phyloP scores from a whole-genome alignment of 2,329 filamentous ascomycete species.

The Cryphonectria japonica region DNA sequence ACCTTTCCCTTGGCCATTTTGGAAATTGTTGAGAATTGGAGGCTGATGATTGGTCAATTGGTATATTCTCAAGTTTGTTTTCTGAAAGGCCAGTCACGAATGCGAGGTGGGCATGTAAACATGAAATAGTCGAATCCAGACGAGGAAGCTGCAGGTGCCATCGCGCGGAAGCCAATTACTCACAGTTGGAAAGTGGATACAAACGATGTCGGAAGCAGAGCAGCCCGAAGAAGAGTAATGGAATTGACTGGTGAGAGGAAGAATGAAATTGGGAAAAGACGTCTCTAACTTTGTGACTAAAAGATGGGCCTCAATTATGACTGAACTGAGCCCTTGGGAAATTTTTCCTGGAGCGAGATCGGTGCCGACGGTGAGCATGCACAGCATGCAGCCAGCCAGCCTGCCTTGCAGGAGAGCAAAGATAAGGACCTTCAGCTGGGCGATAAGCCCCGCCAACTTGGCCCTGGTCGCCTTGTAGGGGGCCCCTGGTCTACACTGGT shows the following conservation, averaged over 20 bases:
- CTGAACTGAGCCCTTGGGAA: slow-evolving; percentile 2
- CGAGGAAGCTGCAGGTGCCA: neutral
- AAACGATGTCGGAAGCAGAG: slow-evolving; percentile 12
- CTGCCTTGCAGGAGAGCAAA: neutral
- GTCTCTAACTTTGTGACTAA: slow-evolving; percentile 3
- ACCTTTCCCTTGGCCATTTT: slow-evolving; percentile 30
- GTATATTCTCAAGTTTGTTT: neutral
- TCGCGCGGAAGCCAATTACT: slow-evolving; percentile 16
- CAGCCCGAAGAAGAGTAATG: slow-evolving; percentile 5
- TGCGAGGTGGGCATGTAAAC: neutral
- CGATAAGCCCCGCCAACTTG: slow-evolving; percentile 23
- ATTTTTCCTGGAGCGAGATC: slow-evolving; percentile 29
- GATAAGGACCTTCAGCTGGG: slow-evolving; percentile 13
- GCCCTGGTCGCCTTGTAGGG: neutral
- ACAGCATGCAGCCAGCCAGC: slow-evolving; percentile 3
- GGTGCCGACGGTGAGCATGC: slow-evolving; percentile 22
- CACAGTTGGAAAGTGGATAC: slow-evolving; percentile 17
- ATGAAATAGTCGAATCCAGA: neutral
- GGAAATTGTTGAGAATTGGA: slow-evolving; percentile 1
- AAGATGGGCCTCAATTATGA: slow-evolving; percentile 14
- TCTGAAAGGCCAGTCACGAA: neutral
- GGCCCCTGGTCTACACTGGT: neutral
- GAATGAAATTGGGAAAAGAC: neutral
- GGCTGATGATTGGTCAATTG: slow-evolving; percentile 25
- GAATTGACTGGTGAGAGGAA: neutral